Evolutionary conservation across 805 yeast genomes (phyloP).

Genomic region (Metschnikowia baotianmanensis): DNA sequence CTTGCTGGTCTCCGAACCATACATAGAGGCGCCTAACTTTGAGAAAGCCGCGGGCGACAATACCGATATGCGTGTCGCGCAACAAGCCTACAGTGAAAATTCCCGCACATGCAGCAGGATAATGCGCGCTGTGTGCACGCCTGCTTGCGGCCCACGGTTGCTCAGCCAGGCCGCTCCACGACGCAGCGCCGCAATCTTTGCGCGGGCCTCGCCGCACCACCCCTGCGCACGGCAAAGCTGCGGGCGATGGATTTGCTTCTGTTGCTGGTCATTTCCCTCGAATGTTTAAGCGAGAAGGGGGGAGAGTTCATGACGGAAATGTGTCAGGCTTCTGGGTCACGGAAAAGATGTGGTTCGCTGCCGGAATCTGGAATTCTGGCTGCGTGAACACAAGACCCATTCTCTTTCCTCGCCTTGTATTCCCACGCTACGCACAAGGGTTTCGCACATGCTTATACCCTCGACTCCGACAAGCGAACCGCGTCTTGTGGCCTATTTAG

Average conservation of each 20-base stretch:
- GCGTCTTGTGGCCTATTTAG: no score
- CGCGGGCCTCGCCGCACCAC: not conserved
- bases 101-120: not conserved
- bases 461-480: no score
- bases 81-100: not conserved
- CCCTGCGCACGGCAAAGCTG: not conserved
- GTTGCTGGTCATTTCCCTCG: not conserved
- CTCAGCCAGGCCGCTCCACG: no score
- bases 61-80: constrained; percentile 9
- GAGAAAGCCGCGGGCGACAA: constrained; percentile 4
- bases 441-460: no score
- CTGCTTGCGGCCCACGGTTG: no score
- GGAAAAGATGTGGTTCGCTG: no score
- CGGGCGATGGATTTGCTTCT: not conserved
- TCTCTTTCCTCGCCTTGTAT: no score
- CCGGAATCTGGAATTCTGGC: no score
- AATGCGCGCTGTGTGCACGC: not conserved
- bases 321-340: no score
- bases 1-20: constrained; percentile 9
- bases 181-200: not conserved
- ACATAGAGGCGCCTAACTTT: constrained; percentile 10
- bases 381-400: no score
- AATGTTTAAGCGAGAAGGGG: not conserved
- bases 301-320: no score
- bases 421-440: no score